Conservation (phyloP, 2,329 filamentous ascomycete species). For the Zalaria obscura region DNA sequence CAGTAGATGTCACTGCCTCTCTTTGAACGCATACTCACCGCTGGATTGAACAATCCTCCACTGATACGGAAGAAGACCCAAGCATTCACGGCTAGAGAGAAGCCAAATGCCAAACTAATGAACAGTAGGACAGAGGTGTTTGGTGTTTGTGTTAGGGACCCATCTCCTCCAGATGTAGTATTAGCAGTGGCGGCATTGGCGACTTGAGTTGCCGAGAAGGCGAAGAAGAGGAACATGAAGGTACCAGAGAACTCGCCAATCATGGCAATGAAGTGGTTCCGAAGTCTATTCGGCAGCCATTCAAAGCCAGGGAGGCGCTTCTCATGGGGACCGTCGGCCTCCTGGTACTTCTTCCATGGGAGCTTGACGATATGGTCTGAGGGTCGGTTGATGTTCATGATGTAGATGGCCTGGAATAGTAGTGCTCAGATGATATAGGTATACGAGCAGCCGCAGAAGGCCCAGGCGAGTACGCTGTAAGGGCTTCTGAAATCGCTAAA, state of each 20-base stretch:
- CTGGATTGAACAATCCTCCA: conserved; percentile 23
- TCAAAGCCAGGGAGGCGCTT: conserved; percentile 22
- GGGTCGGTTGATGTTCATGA: conserved; percentile 25
- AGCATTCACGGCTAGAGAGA: conserved; percentile 28
- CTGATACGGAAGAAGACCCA: conserved; percentile 32
- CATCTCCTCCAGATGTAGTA: conserved; percentile 8
- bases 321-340: conserved; percentile 12
- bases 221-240: conserved; percentile 31
- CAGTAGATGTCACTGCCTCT: not conserved
- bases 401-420: conserved; percentile 5
- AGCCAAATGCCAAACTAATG: conserved; percentile 26
- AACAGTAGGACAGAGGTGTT: conserved; percentile 22
- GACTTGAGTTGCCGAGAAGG: conserved; percentile 23
- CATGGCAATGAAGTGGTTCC: conserved; percentile 27
- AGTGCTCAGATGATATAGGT: not conserved
- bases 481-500: too few relatives aligned
- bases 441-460: not conserved
- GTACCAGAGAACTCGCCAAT: conserved; percentile 31
- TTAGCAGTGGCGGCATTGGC: conserved; percentile 21
- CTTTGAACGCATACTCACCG: conserved; percentile 10
- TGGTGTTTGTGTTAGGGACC: conserved; percentile 15
- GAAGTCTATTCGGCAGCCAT: conserved; percentile 28
- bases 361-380: conserved; percentile 21
- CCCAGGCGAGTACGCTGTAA: too few relatives aligned
- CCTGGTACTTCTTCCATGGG: conserved; percentile 20